Percentiles rank a stretch among this genome's conserved stretches.
These are phyloP conservation scores for Zasmidium cellare DNA, from an alignment of 2,329 filamentous ascomycete species.

Conservation along the genomic window DNA sequence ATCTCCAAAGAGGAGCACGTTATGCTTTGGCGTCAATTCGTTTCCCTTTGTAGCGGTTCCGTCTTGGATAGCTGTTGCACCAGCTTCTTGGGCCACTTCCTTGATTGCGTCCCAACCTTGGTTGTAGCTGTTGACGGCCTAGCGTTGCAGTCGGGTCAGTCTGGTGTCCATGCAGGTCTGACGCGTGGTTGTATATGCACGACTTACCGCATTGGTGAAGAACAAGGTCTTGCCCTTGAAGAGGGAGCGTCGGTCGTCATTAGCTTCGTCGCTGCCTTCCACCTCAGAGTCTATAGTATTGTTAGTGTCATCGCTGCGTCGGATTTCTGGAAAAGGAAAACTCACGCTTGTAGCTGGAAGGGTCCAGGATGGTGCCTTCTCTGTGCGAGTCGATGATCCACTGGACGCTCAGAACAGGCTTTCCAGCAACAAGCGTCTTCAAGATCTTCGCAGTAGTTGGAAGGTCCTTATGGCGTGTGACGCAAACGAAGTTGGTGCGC, in stretches of 20 bases:
- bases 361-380: conserved; percentile 37
- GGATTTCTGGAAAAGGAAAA: not conserved
- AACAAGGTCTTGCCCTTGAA: conserved; percentile 53
- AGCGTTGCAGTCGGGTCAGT: not conserved
- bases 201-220: conserved; percentile 43
- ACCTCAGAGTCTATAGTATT: not conserved
- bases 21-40: conserved; percentile 19
- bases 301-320: not conserved
- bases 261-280: not conserved
- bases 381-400: conserved; percentile 46
- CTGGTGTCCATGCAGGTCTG: conserved; percentile 16
- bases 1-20: conserved; percentile 41
- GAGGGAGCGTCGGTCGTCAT: conserved; percentile 40
- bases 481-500: conserved; percentile 31
- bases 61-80: conserved; percentile 36
- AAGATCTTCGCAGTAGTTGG: conserved; percentile 49
- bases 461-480: conserved; percentile 40
- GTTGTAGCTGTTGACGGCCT: conserved; percentile 21
- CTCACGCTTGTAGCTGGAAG: conserved; percentile 29
- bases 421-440: conserved; percentile 43
- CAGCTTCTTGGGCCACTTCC: conserved; percentile 39
- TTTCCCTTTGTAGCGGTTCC: conserved; percentile 23
- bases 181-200: conserved; percentile 2
- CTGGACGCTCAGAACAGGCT: conserved; percentile 47
- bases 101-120: conserved; percentile 42